These are phyloP conservation scores for Trichophyton equinum DNA, from an alignment of 2,329 filamentous ascomycete genomes.

Conservation along the genomic window DNA sequence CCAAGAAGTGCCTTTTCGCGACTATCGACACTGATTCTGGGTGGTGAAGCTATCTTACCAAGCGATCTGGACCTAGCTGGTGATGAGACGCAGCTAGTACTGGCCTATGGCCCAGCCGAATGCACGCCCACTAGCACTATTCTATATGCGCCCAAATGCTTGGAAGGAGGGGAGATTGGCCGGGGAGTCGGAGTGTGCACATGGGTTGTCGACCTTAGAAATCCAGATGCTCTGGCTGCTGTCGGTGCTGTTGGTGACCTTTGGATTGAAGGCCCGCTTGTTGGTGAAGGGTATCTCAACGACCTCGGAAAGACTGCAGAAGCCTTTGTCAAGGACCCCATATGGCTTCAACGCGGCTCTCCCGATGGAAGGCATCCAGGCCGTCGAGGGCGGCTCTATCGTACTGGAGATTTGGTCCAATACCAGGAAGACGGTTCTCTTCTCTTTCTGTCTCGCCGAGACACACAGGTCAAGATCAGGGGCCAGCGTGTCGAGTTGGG, in stretches of 20 bases:
- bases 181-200: slow-evolving; percentile 11
- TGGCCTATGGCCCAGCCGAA: slow-evolving; percentile 22
- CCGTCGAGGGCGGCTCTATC: slow-evolving; percentile 17
- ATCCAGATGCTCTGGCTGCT: slow-evolving; percentile 16
- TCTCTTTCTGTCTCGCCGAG: slow-evolving; percentile 17
- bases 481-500: slow-evolving; percentile 74
- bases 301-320: slow-evolving; percentile 12
- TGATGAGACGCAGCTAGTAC: slow-evolving; percentile 23
- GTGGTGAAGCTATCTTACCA: slow-evolving; percentile 18
- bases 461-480: slow-evolving; percentile 63
- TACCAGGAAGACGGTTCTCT: slow-evolving; percentile 13
- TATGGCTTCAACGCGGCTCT: background rate
- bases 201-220: slow-evolving; percentile 17
- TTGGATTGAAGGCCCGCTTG: slow-evolving; percentile 26
- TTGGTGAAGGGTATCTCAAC: slow-evolving; percentile 27
- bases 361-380: background rate
- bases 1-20: slow-evolving; percentile 31
- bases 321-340: slow-evolving; percentile 12
- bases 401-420: slow-evolving; percentile 17
- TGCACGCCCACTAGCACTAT: slow-evolving; percentile 29
- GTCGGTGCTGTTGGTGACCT: slow-evolving; percentile 31
- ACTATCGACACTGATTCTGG: slow-evolving; percentile 24
- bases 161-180: slow-evolving; percentile 24
- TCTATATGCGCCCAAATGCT: slow-evolving; percentile 24
- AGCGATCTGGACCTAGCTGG: slow-evolving; percentile 18